These are phyloP conservation scores for Mucor racemosus DNA, from an alignment of 371 early-diverging fungal genomes.

Conservation along the genomic window DNA sequence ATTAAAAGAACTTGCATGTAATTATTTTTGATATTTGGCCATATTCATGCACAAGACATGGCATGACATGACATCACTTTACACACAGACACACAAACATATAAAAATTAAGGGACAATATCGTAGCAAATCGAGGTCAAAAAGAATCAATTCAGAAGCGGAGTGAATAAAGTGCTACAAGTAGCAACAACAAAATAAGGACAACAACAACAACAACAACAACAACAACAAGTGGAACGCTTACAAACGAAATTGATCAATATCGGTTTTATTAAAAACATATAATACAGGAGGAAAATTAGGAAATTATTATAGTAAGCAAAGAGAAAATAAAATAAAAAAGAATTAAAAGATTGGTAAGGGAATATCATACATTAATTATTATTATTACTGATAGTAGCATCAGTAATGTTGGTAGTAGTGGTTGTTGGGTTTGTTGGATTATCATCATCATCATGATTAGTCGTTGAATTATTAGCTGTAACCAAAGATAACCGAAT, in stretches of 20 bases:
- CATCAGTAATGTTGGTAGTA: neutral
- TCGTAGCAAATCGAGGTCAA: neutral
- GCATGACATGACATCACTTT: neutral
- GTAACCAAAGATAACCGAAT: slow-evolving; percentile 59
- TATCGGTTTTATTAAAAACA: neutral
- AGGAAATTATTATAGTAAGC: no score
- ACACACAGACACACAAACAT: neutral
- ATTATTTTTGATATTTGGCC: neutral
- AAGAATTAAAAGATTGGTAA: neutral
- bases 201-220: neutral
- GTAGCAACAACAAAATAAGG: neutral
- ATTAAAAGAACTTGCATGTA: neutral
- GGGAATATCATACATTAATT: neutral
- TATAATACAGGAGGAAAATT: neutral
- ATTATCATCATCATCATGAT: neutral
- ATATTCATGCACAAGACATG: neutral
- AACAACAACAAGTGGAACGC: neutral
- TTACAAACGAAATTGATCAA: neutral
- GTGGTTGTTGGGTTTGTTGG: neutral
- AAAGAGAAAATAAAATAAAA: neutral
- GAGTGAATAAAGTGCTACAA: slow-evolving; percentile 1
- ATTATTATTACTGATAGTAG: neutral
- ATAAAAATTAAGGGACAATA: neutral
- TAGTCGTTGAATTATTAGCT: neutral
- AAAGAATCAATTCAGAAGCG: neutral